Conservation (phyloP, 1,139 yeast species). For the Yamadazyma pseudoaaseri region DNA sequence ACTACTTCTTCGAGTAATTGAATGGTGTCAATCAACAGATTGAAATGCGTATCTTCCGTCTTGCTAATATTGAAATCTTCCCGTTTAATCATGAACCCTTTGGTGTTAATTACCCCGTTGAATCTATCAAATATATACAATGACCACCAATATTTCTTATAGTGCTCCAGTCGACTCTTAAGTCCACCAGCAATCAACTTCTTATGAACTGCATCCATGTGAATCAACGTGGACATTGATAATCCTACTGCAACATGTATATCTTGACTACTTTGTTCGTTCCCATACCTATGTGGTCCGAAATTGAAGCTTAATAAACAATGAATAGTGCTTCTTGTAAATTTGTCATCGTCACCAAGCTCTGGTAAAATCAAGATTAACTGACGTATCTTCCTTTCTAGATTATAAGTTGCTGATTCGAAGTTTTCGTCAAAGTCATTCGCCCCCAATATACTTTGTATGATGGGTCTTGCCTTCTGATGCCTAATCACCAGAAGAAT, state of each 20-base stretch:
- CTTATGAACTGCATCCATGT: constrained; percentile 22
- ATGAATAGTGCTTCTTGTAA: constrained; percentile 27
- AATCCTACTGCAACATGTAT: constrained; percentile 29
- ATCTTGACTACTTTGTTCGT: constrained; percentile 38
- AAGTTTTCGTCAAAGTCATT: constrained; percentile 15
- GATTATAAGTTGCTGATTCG: constrained; percentile 18
- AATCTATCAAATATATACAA: constrained; percentile 34
- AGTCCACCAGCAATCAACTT: constrained; percentile 11
- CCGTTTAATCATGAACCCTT: constrained; percentile 15
- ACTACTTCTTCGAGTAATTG: constrained; percentile 7
- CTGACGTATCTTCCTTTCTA: constrained; percentile 30
- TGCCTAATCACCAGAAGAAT: constrained; percentile 29
- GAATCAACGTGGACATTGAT: constrained; percentile 32
- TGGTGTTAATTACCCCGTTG: constrained; percentile 21
- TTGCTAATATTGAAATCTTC: constrained; percentile 13
- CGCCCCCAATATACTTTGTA: constrained; percentile 19
- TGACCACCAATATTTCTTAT: constrained; percentile 37
- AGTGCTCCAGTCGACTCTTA: constrained; percentile 19
- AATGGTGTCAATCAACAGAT: constrained; percentile 3
- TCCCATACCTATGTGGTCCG: constrained; percentile 30
- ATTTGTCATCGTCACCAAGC: constrained; percentile 37
- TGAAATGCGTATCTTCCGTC: constrained; percentile 9
- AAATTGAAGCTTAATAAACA: constrained; percentile 30
- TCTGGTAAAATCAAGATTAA: constrained; percentile 23
- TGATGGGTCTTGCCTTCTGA: constrained; percentile 25